phyloP scores from a whole-genome alignment of 148 eudicot genomes.

The Silene latifolia region DNA sequence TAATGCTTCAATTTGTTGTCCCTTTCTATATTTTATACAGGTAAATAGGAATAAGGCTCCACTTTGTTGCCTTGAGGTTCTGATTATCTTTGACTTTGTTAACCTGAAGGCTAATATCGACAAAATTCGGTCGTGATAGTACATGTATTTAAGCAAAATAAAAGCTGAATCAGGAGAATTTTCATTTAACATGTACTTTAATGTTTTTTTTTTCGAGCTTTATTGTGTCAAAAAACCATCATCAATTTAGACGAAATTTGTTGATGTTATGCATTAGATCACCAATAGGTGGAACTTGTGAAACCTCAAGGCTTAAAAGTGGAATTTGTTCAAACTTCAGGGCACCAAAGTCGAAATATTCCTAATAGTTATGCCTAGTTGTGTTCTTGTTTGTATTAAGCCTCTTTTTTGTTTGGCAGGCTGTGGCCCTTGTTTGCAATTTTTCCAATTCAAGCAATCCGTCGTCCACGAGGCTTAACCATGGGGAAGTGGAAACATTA shows the following conservation, averaged over 20 bases:
- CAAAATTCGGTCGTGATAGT: background rate
- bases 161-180: background rate
- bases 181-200: background rate
- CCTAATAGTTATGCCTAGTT: background rate
- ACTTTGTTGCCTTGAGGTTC: background rate
- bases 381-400: background rate
- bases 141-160: background rate
- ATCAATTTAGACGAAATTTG: background rate
- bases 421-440: slow-evolving; percentile 95
- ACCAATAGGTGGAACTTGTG: background rate
- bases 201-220: background rate
- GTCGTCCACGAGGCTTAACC: slow-evolving; percentile 56
- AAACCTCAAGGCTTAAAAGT: background rate
- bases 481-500: slow-evolving; percentile 92
- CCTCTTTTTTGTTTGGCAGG: slow-evolving; percentile 37
- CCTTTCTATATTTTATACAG: slow-evolving; percentile 1
- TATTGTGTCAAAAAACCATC: background rate
- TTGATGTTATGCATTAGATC: background rate
- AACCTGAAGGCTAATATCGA: background rate
- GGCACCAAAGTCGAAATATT: background rate
- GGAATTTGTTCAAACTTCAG: background rate
- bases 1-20: background rate
- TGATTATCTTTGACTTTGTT: background rate
- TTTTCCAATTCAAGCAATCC: slow-evolving; percentile 53
- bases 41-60: background rate